phyloP scores from a whole-genome alignment of 192 early-diverging fungal genomes.

The Dimargaris cristalligena region DNA sequence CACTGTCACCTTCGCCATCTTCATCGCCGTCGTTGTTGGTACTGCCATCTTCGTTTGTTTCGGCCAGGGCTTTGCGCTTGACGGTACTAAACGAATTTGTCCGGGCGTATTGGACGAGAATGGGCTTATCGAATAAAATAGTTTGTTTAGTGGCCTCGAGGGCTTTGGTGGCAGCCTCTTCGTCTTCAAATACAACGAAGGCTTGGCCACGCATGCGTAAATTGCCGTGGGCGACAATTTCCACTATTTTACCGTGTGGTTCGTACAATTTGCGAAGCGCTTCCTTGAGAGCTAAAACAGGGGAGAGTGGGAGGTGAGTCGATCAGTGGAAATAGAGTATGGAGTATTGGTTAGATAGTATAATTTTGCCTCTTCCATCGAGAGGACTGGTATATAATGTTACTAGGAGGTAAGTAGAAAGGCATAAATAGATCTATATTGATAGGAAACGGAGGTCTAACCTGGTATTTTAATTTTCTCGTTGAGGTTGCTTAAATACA shows the following conservation, averaged over 20 bases:
- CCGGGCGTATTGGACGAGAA: slow-evolving; percentile 30
- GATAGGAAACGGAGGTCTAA: slow-evolving; percentile 12
- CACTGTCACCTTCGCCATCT: slow-evolving; percentile 14
- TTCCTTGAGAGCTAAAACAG: slow-evolving; percentile 43
- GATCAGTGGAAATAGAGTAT: not conserved
- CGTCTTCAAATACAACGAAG: slow-evolving; percentile 65
- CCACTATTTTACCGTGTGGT: slow-evolving; percentile 66
- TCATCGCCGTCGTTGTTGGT: too few species aligned
- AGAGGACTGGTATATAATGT: not conserved
- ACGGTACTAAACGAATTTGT: not conserved
- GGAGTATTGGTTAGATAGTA: not conserved
- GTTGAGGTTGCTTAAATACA: slow-evolving; percentile 71
- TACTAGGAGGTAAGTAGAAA: not conserved
- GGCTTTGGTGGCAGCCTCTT: slow-evolving; percentile 57
- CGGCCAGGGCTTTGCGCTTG: too few species aligned
- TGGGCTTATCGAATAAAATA: slow-evolving; percentile 64
- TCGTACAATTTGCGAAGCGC: slow-evolving; percentile 63
- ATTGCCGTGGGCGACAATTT: slow-evolving; percentile 61
- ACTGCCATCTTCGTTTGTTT: too few species aligned
- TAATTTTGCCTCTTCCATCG: not conserved
- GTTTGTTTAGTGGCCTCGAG: slow-evolving; percentile 71
- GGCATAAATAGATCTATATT: not conserved
- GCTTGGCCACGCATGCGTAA: slow-evolving; percentile 86
- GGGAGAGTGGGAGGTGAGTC: not conserved
- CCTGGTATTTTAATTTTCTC: slow-evolving; percentile 53